phyloP scores from a whole-genome alignment of 2,329 filamentous ascomycete species.

The Exophiala calicioides region DNA sequence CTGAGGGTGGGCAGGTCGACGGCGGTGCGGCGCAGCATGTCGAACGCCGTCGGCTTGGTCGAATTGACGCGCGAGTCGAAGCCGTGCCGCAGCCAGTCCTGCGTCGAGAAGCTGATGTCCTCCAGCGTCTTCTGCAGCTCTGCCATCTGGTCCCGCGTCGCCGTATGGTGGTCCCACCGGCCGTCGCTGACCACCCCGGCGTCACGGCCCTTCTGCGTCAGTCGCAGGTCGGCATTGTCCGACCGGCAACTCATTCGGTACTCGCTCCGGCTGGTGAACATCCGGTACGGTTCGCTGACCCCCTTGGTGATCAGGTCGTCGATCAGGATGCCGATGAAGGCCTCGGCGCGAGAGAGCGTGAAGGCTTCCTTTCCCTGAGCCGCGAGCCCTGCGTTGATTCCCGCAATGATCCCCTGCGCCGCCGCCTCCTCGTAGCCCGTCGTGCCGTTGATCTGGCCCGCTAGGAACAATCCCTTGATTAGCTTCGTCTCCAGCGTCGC shows the following conservation, averaged over 20 bases:
- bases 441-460: slow-evolving; percentile 96
- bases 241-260: slow-evolving; percentile 90
- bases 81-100: slow-evolving; percentile 68
- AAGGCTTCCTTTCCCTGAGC: slow-evolving; percentile 66
- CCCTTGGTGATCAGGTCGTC: slow-evolving; percentile 97
- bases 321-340: slow-evolving; percentile 98
- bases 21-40: slow-evolving; percentile 71
- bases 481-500: slow-evolving; percentile 93
- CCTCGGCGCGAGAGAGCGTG: slow-evolving; percentile 76
- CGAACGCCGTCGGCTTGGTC: slow-evolving; percentile 69
- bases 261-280: slow-evolving; percentile 96
- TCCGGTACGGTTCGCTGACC: slow-evolving; percentile 93
- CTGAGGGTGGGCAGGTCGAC: slow-evolving; percentile 51
- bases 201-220: slow-evolving; percentile 74
- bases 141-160: slow-evolving; percentile 67
- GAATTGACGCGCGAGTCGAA: slow-evolving; percentile 69
- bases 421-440: slow-evolving; percentile 98
- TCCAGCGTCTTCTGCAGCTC: slow-evolving; percentile 65
- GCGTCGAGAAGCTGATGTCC: slow-evolving; percentile 58
- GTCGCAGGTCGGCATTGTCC: slow-evolving; percentile 87
- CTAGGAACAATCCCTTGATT: slow-evolving; percentile 84
- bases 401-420: slow-evolving; percentile 87
- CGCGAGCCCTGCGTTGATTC: slow-evolving; percentile 88
- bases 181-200: slow-evolving; percentile 77
- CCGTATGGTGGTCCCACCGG: slow-evolving; percentile 71